These are phyloP conservation scores for Zopfia rhizophila DNA, from an alignment of 2,329 filamentous ascomycete genomes.

Conservation along the genomic window DNA sequence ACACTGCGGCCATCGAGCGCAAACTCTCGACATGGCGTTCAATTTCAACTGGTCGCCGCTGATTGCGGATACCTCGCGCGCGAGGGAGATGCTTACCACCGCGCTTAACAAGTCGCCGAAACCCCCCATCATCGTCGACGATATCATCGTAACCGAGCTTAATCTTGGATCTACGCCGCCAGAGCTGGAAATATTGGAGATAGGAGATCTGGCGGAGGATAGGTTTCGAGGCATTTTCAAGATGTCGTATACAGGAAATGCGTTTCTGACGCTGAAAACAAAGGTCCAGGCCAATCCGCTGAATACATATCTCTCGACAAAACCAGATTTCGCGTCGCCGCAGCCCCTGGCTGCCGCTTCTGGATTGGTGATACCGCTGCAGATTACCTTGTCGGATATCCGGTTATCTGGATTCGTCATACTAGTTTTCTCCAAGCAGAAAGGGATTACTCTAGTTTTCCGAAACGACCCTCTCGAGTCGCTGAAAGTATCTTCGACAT, in stretches of 20 bases:
- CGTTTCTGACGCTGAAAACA: conserved; percentile 93
- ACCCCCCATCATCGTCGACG: conserved; percentile 98
- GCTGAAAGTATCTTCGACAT: conserved; percentile 97
- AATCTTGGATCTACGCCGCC: conserved; percentile 95
- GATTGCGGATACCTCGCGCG: conserved; percentile 91
- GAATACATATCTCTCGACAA: conserved; percentile 93
- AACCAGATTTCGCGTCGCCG: conserved; percentile 91
- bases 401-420: conserved; percentile 97
- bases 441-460: conserved; percentile 95
- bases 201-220: conserved; percentile 96
- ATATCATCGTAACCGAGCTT: conserved; percentile 97
- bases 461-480: conserved; percentile 98
- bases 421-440: conserved; percentile 95
- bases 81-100: conserved; percentile 91
- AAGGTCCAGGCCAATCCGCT: conserved; percentile 97
- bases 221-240: conserved; percentile 98
- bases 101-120: conserved; percentile 98
- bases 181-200: conserved; percentile 95
- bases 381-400: conserved; percentile 95
- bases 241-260: conserved; percentile 97
- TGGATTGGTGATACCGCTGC: conserved; percentile 94
- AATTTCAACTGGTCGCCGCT: conserved; percentile 99
- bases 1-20: conserved; percentile 19
- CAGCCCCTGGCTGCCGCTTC: conserved; percentile 90
- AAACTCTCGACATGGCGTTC: conserved; percentile 83